Evolutionary conservation across 495 filamentous ascomycete genomes (phyloP), one percentile per base, ranked within the genome.

Genomic region (Annulohypoxylon nitens): DNA sequence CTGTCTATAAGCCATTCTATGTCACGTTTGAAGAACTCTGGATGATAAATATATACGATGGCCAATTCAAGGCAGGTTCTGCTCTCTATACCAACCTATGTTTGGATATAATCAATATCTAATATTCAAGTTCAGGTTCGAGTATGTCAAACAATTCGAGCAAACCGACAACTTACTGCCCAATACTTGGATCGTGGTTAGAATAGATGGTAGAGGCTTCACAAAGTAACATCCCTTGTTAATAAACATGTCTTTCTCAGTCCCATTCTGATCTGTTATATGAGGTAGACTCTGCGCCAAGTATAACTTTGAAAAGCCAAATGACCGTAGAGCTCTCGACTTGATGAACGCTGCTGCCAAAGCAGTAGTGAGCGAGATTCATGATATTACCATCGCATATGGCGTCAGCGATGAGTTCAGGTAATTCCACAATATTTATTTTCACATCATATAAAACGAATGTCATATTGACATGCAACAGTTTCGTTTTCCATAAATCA

Each of bases 391-490:
- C 11, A 89, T 98, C 71, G 94, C 91, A 1, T 99, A 98, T 71
- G 96, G 96, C 6, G 89, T 96, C 60, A 97, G 93, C 75, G 96
- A 99, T 77, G 96, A 99, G 78, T 98, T 89, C 77, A 96, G 93
- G 93, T 74, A 70, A 53, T 37, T 8, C 16, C n/a, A 20, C 14
- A 45, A 16, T 67, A 4, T 57, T 51, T 18, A 25, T 37, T 8
- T 14, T 39, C 11, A n/a, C 45, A 25, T 12, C 0, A 4, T 33
- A 16, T 10, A 43, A 5, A 45, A 59, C 8, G 10, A 48, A 2
- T 10, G 18, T 34, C 8, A 11, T 63, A 43, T 61, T 74, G 18
- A 67, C 23, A 16, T 37, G 62, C 4, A 16, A 10, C 71, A 97
- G 93, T 76, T 99, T 99, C 77, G 89, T 98, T 33, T 93, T 98